Evolutionary conservation across 306 rosid genomes (phyloP).

Genomic region (Cicer chorassanicum): DNA sequence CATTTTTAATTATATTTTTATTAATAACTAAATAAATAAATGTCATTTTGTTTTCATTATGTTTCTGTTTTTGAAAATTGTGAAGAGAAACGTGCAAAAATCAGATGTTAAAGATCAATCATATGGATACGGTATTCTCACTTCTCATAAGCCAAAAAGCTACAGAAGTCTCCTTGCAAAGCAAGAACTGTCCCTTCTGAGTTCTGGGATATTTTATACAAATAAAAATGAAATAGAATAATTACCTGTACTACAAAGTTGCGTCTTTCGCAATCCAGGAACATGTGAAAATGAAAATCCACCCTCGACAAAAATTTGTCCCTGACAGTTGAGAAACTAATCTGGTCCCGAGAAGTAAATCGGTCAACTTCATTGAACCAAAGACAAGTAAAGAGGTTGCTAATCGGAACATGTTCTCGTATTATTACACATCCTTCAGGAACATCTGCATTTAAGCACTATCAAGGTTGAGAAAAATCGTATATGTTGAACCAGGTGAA

Average conservation of each 20-base stretch:
- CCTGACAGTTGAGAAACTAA: constrained; percentile 85
- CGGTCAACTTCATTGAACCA: constrained; percentile 99
- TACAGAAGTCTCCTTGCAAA: background rate
- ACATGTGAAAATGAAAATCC: constrained; percentile 81
- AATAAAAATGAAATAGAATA: constrained; percentile 17
- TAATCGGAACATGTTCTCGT: constrained; percentile 87
- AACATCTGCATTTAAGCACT: constrained; percentile 70
- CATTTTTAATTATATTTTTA: no score
- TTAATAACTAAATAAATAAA: no score
- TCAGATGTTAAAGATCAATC: constrained; percentile 3
- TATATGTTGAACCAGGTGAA: constrained; percentile 38
- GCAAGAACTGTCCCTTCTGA: constrained; percentile 10
- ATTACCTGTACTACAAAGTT: constrained; percentile 91
- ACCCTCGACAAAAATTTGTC: constrained; percentile 68
- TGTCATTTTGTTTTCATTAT: background rate
- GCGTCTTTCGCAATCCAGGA: constrained; percentile 90
- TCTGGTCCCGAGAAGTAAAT: constrained; percentile 92
- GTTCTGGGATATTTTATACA: constrained; percentile 8
- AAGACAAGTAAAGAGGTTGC: constrained; percentile 91
- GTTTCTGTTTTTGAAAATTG: background rate
- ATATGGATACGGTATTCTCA: background rate
- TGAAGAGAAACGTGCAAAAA: background rate
- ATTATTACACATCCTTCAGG: constrained; percentile 96
- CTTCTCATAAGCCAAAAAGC: constrained; percentile 26
- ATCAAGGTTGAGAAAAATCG: constrained; percentile 41